Base-by-base conservation (phyloP, 208 protist species). In the Acanthamoeba lenticulata region DNA sequence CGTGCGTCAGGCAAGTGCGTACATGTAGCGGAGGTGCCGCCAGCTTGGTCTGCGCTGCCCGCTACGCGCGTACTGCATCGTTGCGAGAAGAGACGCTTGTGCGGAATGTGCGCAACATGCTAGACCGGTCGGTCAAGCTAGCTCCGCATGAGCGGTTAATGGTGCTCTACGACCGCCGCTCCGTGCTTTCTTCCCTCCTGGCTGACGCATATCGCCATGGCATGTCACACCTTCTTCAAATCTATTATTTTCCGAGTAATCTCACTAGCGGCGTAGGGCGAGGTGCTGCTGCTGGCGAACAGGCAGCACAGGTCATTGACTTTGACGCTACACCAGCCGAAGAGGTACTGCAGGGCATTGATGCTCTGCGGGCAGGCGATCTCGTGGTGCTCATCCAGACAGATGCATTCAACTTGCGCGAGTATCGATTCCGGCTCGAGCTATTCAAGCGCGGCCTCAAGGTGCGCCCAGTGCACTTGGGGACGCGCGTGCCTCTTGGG, bases 351-450 rank as follows among this genome's bases (percentile, higher is more conserved):
- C 67, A n/a, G 17, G 42, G 24, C 6, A 44, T 79, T 7, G 67
- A 79, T 24, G 17, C 36, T 32, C 67, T 79, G 32, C 67, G 27
- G 36, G 67, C n/a, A n/a, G 81, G 57, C 27, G 88, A 92, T 38
- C 34, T 92, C 6, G 86, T 77, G 42, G 88, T 92, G 44, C 72
- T 57, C 5, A 40, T 92, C 27, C 88, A 92, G 32, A 92, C 88
- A 9, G 55, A 77, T 44, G 49, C 88, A 4, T 92, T 92, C 32
- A 57, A 92, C 72, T 15, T 92, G n/a, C 62, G 72, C 88, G 88
- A 92, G 49, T 92, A 92, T 32, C 42, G 88, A 36, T 52, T 92
- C n/a, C 15, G 88, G 27, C 52, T 92, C 6, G 88, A 92, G 52
- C 52, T 92, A 3, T 92, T 92, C 52, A 65, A 92, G 24, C 67